A percentile compares a stretch with the other conserved stretches of the same genome.
Evolutionary conservation across 176 grass and related monocot species (phyloP).

Genomic region (Avena atlantica): DNA sequence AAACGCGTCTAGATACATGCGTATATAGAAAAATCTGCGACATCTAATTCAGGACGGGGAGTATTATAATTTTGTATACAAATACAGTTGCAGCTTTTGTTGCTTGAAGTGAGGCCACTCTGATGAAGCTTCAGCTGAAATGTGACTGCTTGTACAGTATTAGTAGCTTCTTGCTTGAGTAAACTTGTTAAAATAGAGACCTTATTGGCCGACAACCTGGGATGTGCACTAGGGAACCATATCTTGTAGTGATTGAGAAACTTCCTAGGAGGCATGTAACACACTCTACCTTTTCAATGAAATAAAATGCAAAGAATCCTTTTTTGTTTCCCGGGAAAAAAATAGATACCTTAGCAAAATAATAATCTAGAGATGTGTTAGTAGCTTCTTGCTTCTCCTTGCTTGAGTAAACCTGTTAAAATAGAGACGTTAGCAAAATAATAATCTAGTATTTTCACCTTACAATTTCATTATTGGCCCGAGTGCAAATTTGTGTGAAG

Average conservation of each 20-base stretch:
- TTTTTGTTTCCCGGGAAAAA: too few relatives aligned
- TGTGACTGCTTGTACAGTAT: not conserved
- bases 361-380: too few relatives aligned
- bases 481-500: constrained; percentile 13
- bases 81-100: constrained; percentile 30
- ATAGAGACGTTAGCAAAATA: not conserved
- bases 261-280: too few relatives aligned
- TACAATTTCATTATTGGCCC: not conserved
- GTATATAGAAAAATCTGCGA: too few relatives aligned
- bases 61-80: constrained; percentile 18
- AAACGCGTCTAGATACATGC: too few relatives aligned
- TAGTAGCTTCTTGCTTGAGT: constrained; percentile 33
- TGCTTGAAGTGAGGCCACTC: not conserved
- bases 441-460: not conserved
- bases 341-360: too few relatives aligned
- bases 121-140: constrained; percentile 13
- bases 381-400: constrained; percentile 1
- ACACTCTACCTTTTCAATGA: too few relatives aligned
- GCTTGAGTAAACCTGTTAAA: not conserved
- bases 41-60: too few relatives aligned
- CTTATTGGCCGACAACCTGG: not conserved
- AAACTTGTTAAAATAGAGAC: not conserved
- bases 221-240: too few relatives aligned
- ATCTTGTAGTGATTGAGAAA: too few relatives aligned
- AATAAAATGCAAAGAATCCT: too few relatives aligned